Percentiles rank a stretch among this genome's conserved stretches.
Evolutionary conservation across 2,329 filamentous ascomycete species (phyloP).

Genomic region (Aspergillus viridinutans): DNA sequence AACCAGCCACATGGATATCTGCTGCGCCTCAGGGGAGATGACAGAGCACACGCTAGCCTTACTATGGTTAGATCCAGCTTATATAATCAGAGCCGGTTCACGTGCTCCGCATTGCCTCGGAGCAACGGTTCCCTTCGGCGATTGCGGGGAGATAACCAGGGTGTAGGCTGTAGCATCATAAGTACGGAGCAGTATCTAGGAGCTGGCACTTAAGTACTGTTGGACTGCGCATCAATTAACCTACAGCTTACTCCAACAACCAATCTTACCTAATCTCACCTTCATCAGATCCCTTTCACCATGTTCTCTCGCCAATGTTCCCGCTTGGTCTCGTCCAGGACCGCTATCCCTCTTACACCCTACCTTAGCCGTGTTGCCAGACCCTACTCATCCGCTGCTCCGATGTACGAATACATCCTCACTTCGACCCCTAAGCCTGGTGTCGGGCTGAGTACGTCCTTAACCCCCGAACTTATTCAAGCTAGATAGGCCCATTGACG

Average conservation of each 20-base stretch:
- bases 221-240: background rate
- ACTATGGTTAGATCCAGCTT: background rate
- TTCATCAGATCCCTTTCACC: slow-evolving; percentile 4
- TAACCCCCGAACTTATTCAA: background rate
- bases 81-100: slow-evolving; percentile 5
- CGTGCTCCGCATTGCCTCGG: slow-evolving; percentile 13
- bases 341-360: slow-evolving; percentile 33
- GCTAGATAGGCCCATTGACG: background rate
- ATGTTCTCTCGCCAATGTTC: slow-evolving; percentile 49
- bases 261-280: background rate
- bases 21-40: slow-evolving; percentile 11
- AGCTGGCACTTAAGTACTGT: background rate
- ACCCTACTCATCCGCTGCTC: slow-evolving; percentile 40
- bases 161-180: slow-evolving; percentile 2
- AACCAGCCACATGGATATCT: slow-evolving; percentile 15
- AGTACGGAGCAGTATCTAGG: no score
- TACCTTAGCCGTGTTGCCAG: slow-evolving; percentile 31
- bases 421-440: slow-evolving; percentile 81
- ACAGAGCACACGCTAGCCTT: background rate
- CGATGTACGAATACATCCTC: slow-evolving; percentile 73
- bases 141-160: slow-evolving; percentile 10
- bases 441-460: slow-evolving; percentile 72
- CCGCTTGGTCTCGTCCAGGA: slow-evolving; percentile 58
- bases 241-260: background rate
- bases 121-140: slow-evolving; percentile 12